Evolutionary conservation across 805 yeast species (phyloP), one percentile per base, ranked within the genome.

Genomic region (Kuraishia borneana): DNA sequence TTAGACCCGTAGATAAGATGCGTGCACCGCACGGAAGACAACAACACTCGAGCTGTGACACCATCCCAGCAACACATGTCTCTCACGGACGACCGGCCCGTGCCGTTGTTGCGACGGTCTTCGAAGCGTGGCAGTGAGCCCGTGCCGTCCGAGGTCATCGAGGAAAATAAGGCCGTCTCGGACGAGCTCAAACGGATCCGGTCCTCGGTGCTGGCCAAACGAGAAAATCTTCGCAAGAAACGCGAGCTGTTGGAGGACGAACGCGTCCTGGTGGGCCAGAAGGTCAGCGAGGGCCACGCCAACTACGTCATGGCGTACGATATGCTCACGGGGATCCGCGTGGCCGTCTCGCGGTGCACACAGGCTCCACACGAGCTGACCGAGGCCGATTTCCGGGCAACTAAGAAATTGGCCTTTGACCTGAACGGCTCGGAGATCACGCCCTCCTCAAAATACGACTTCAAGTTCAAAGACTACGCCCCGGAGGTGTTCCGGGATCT

Each of bases 301-400:
- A 92, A 88, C 54, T 92, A 80, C 48, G 83, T 87, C 19, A 76
- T 89, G 65, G 98, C 96, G 1, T 94, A 92, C 56, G 87, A 89
- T 54, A 89, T 92, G 96, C 68, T 94, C 38, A 88, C 97, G 0
- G 98, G 99, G 2, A 92, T 92, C 31, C 69, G 98, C 37, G 94
- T 87, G 6, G 88, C 96, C 0, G 97, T 92, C 0, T 84, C 95
- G 3, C 65, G 96, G 38, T 81, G 94, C 47, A 83, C 96, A 0
- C 94, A 94, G 25, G 67, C 80, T 8, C 82, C 84, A 71, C 72
- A 80, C 35, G 78, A 80, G 14, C 59, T 92, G 28, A 68, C 67
- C 2, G 79, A 75, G 33, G 67, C 61, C 12, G 96, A 89, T 52
- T 92, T 88, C 53, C 61, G 58, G 22, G 60, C 72, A 8, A 74